A percentile compares a stretch with the other conserved stretches of the same genome.
These are phyloP conservation scores for Pyrenula massariospora DNA, from an alignment of 495 filamentous ascomycete species.

Conservation along the genomic window DNA sequence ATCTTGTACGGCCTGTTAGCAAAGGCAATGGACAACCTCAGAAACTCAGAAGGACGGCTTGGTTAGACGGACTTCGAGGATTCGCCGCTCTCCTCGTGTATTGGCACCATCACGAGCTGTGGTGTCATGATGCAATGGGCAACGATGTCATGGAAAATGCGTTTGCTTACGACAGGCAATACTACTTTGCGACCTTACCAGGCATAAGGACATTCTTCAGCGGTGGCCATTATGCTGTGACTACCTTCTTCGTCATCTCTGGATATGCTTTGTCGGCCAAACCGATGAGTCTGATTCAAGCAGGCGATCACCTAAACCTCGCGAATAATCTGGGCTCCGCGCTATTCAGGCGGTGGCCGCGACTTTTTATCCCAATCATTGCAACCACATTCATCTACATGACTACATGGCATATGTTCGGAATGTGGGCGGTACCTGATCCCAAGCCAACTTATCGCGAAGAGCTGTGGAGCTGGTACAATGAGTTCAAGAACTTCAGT, in stretches of 20 bases:
- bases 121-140: constrained; percentile 17
- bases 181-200: constrained; percentile 27
- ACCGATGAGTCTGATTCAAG: constrained; percentile 35
- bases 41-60: constrained; percentile 26
- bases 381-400: constrained; percentile 35
- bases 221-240: constrained; percentile 41
- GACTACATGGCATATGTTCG: constrained; percentile 36
- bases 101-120: constrained; percentile 22
- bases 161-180: constrained; percentile 16
- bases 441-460: constrained; percentile 22
- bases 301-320: constrained; percentile 22
- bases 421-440: constrained; percentile 24
- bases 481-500: constrained; percentile 47
- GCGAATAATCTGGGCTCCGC: constrained; percentile 26
- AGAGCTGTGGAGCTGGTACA: constrained; percentile 43
- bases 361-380: constrained; percentile 32
- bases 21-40: constrained; percentile 4
- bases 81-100: constrained; percentile 43
- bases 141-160: constrained; percentile 17
- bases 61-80: constrained; percentile 40
- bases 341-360: constrained; percentile 32
- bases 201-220: constrained; percentile 26
- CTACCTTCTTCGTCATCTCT: constrained; percentile 48
- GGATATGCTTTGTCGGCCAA: constrained; percentile 43
- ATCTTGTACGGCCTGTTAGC: constrained; percentile 9